Evolutionary conservation across 2,329 filamentous ascomycete genomes (phyloP), one percentile per base, ranked within the genome.

Genomic region (Monilinia polystroma): DNA sequence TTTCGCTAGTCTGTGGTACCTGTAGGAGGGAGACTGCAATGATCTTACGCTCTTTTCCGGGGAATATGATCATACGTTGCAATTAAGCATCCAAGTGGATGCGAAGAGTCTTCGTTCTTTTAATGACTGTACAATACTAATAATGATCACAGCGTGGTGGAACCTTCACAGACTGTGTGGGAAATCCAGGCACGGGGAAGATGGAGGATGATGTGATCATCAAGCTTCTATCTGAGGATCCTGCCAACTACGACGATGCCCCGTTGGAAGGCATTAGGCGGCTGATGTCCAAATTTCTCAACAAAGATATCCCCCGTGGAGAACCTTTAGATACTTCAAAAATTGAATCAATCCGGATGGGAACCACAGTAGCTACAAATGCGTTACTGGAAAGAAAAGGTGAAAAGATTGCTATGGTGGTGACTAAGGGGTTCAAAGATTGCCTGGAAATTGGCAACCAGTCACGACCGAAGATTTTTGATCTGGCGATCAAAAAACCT

Each of bases 301-400:
- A 84, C 64, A 83, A 84, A 67, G 88, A 94, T 5, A 93, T 96
- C 55, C 91, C 91, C 4, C 87, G 93, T 58, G 92, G 92, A 35
- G 82, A 93, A 76, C 81, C 90, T 0, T 81, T 97, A 11, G 92
- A 97, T 77, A 97, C 93, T 0, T 86, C 87, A 23, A 80, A 88
- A 74, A 96, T 97, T 72, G 91, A 95, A 72, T 93, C 90, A 66
- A 97, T 97, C 76, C 89, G 93, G 58, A 97, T 97, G 93, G 93
- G 93, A 55, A 97, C 93, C 1, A 97, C 93, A 0, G 93, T 97
- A 16, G 93, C 93, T 12, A 97, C 93, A 0, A 97, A 97, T 77
- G 93, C 93, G 0, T 79, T 97, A 66, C 83, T 97, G 2, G 93
- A 97, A 78, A 83, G 93, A 67, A 97, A 97, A 78, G 93, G 93